A percentile compares a stretch with the other conserved stretches of the same genome.
These are phyloP conservation scores for Ophiocordyceps camponoti-saundersi DNA, from an alignment of 2,329 filamentous ascomycete genomes.

Conservation along the genomic window DNA sequence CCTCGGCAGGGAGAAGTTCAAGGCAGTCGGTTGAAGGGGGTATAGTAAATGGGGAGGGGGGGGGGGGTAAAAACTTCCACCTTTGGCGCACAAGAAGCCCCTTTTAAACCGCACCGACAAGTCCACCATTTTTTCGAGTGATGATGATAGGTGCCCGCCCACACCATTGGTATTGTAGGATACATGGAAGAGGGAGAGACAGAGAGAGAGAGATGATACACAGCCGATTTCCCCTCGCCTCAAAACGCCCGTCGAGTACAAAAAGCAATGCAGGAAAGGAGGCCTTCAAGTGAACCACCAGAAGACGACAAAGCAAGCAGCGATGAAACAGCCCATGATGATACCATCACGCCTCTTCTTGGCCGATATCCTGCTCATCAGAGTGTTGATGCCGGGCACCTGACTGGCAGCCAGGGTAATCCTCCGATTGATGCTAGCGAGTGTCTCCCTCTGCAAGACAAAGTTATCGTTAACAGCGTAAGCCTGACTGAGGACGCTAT, in stretches of 20 bases:
- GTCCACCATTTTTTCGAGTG: too few species aligned
- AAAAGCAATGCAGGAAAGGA: background rate
- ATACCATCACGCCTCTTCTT: conserved; percentile 92
- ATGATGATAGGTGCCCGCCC: too few species aligned
- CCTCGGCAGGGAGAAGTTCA: background rate
- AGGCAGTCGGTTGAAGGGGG: background rate
- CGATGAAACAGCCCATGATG: conserved; percentile 82
- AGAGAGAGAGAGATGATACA: conserved; percentile 1
- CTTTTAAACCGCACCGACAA: too few species aligned
- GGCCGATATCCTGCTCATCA: conserved; percentile 83
- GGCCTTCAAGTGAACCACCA: conserved; percentile 52
- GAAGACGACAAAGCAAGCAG: conserved; percentile 76
- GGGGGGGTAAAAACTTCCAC: background rate
- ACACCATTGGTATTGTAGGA: too few species aligned
- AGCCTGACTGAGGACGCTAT: conserved; percentile 82
- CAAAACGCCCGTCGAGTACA: conserved; percentile 12
- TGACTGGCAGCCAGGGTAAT: conserved; percentile 82
- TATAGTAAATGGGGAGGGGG: too few species aligned
- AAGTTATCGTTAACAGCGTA: conserved; percentile 96
- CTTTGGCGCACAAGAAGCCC: too few species aligned
- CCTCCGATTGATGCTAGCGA: conserved; percentile 75
- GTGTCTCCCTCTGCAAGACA: conserved; percentile 66
- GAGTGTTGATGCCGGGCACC: conserved; percentile 78
- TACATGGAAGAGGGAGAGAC: background rate
- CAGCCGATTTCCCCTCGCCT: conserved; percentile 14